Percentiles rank a stretch among this genome's conserved stretches.
These are phyloP conservation scores for Mycena sanguinolenta DNA, from an alignment of 768 basidiomycete genomes.

Conservation along the genomic window DNA sequence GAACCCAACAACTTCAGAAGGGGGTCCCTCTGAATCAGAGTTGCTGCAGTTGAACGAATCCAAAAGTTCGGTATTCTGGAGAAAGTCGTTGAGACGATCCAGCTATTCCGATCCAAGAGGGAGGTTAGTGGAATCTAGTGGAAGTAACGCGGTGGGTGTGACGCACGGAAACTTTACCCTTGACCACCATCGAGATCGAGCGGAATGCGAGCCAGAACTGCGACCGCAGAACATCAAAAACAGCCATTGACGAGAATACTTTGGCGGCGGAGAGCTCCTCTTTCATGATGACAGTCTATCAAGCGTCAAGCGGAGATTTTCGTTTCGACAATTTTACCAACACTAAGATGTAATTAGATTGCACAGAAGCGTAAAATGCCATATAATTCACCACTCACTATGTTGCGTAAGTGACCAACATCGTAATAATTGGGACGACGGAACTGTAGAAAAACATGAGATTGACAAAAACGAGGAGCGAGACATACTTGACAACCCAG, in stretches of 20 bases:
- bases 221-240: constrained; percentile 72
- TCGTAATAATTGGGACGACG: not conserved
- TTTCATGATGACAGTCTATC: constrained; percentile 55
- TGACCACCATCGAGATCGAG: constrained; percentile 39
- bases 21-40: not conserved
- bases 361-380: no score
- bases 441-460: no score
- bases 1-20: constrained; percentile 59
- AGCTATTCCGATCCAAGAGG: no score
- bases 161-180: constrained; percentile 68
- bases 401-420: constrained; percentile 18
- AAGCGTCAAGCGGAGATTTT: no score
- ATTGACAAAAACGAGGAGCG: no score
- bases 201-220: constrained; percentile 58
- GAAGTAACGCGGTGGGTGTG: no score
- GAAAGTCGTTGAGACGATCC: constrained; percentile 62
- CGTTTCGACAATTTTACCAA: no score
- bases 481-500: no score
- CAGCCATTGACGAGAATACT: constrained; percentile 66
- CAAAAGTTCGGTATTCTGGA: constrained; percentile 63
- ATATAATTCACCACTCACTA: constrained; percentile 13
- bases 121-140: no score
- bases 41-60: constrained; percentile 52
- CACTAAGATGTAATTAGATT: constrained; percentile 28
- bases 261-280: constrained; percentile 54